Evolutionary conservation across 805 yeast species (phyloP), one percentile per base, ranked within the genome.

Genomic region (Vanderwaltozyma tropicalis): DNA sequence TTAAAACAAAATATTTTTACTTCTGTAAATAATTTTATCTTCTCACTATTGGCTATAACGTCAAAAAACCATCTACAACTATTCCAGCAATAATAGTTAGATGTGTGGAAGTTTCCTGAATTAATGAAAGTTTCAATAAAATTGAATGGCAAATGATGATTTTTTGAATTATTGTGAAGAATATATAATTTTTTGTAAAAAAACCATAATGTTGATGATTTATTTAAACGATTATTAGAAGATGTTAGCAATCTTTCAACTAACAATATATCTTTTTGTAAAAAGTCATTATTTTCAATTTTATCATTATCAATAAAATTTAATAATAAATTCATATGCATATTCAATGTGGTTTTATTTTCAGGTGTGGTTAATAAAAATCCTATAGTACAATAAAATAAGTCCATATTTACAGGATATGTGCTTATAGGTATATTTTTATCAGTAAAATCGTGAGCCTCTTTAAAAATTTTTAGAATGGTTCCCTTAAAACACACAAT

Each of bases 71-170:
- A 63, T 21, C 57, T 48, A 9, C 54, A 34, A n/a, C 63, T 53
- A 37, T 58, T 55, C 68, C 69, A 66, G 6, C 67, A 56, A 38
- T 66, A 66, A 37, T 63, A 66, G 38, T 65, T 66, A 0, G 64
- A 52, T 15, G 49, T 43, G 41, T 66, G 70, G 4, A 49, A 36
- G 9, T 42, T 41, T 1, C 60, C 66, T 1, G 68, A 55, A 5
- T 31, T 32, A 2, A 55, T 16, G 10, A 59, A 48, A 0, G 56
- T 45, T 1, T 41, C 18, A 6, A 46, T 28, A 31, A 49, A 51
- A 5, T 45, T 33, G 4, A 42, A 12, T 3, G 27, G 17, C 5
- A 34, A 3, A n/a, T 34, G 20, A 10, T 27, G 3, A 15, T 15
- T 6, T 20, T 15, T n/a, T 9, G 3, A 18, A 3, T 27, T 15